Evolutionary conservation across 768 basidiomycete species (phyloP).

Genomic region (Suillus hirtellus): DNA sequence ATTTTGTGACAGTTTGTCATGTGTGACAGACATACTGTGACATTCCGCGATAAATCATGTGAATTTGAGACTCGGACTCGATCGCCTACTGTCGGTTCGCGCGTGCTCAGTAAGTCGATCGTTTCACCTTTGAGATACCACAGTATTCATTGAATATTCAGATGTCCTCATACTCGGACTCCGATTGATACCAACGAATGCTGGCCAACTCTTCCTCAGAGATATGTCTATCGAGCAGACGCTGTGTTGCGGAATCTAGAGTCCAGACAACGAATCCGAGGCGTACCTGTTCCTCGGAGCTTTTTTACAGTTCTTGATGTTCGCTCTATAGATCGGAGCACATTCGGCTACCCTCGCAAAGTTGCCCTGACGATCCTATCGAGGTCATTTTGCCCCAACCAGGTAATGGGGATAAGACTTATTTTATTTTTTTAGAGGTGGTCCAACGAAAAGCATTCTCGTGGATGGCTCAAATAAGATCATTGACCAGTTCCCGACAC

Average conservation of each 20-base stretch:
- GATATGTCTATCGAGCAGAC: background rate
- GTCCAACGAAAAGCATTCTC: background rate
- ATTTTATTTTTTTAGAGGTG: background rate
- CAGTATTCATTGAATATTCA: background rate
- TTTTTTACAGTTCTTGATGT: background rate
- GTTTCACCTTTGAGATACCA: background rate
- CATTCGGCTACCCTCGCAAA: background rate
- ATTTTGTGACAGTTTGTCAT: no score
- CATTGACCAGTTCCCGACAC: background rate
- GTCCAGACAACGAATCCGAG: background rate
- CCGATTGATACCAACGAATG: background rate
- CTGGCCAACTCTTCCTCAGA: background rate
- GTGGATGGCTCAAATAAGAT: background rate
- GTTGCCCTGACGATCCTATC: background rate
- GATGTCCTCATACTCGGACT: background rate
- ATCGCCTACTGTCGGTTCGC: no score
- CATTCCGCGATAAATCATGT: no score
- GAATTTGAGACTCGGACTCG: no score
- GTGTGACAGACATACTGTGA: no score
- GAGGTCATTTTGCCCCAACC: background rate
- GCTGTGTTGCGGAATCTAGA: background rate
- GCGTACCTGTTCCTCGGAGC: background rate
- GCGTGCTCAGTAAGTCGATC: background rate
- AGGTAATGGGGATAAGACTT: no score
- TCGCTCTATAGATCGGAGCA: background rate